Conservation (phyloP, 768 basidiomycete species). For the Lepiota brunneoincarnata region DNA sequence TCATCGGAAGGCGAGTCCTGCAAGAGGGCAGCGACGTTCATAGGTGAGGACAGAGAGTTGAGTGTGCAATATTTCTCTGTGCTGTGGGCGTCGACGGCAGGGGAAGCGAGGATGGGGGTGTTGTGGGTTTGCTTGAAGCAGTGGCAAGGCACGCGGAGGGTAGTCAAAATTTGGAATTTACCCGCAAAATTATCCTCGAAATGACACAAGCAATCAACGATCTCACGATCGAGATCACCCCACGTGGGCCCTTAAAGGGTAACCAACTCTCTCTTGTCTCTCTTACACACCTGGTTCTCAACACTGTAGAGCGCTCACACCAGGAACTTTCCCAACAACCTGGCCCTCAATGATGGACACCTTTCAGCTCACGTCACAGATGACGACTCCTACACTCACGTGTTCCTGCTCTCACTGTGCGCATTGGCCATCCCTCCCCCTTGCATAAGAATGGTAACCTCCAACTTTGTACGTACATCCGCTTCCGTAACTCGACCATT, state of each 20-base stretch:
- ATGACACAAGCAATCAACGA: conserved; percentile 17
- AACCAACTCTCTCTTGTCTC: not conserved
- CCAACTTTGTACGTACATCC: conserved; percentile 6
- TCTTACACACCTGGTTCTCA: too few relatives aligned
- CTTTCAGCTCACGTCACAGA: too few relatives aligned
- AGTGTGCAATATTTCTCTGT: not conserved
- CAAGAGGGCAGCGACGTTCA: conserved; percentile 20
- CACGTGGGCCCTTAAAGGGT: conserved; percentile 11
- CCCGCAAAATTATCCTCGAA: conserved; percentile 15
- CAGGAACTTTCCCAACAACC: too few relatives aligned
- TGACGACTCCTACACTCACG: too few relatives aligned
- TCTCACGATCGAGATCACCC: conserved; percentile 20
- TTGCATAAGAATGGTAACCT: not conserved
- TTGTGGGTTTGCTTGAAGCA: conserved; percentile 3
- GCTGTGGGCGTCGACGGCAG: conserved; percentile 8
- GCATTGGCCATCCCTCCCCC: not conserved
- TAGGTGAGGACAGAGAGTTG: not conserved
- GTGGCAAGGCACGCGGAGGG: conserved; percentile 15
- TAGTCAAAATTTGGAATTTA: conserved; percentile 15
- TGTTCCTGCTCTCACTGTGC: not conserved
- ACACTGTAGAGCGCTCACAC: too few relatives aligned
- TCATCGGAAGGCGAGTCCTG: conserved; percentile 19
- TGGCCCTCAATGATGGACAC: too few relatives aligned
- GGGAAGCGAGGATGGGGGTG: conserved; percentile 2
- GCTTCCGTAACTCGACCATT: conserved; percentile 9